Evolutionary conservation across 352 stramenopile genomes (phyloP), one percentile per base, ranked within the genome.

Genomic region (Phytophthora cactorum): DNA sequence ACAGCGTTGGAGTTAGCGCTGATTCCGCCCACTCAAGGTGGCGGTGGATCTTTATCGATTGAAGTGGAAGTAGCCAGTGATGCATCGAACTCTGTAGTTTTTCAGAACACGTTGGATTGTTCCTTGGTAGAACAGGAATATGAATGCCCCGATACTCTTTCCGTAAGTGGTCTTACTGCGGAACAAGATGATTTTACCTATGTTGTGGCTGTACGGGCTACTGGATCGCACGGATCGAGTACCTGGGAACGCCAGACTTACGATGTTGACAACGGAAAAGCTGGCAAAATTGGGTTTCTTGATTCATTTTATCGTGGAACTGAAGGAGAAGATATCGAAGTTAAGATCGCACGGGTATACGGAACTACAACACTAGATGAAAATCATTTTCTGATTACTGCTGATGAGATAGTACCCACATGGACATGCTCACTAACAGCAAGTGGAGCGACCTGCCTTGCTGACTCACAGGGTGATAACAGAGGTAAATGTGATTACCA

Each of bases 341-440:
- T 84, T 31, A 63, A 66, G 15, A 44, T 81, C 17, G 46, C n/a
- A 3, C 67, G 70, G 15, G 22, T 78, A 14, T 78, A 77, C 32
- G 74, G 74, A 3, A 75, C 74, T 15, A 59, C 59, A 4, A 10
- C 34, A 1, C 0, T 6, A 2, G 74, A 78, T 0, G 49, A 66
- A 32, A 55, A 66, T 5, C 44, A 61, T 32, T 81, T 81, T 50
- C 14, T 46, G 10, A 67, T 81, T 36, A 52, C 9, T 29, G 7
- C 44, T 52, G 25, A 51, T n/a, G 22, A 15, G 3, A 49, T 49
- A 22, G 28, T n/a, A 1, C 25, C 38, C 12, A 38, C 27, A 5
- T 76, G 63, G 63, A 47, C 43, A 31, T 76, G 68, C 12, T 34
- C 29, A 15, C 12, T 41, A 29, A 56, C 28, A 3, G 12, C 47